phyloP scores from a whole-genome alignment of 176 grass and related monocot species.

The Raddia distichophylla region DNA sequence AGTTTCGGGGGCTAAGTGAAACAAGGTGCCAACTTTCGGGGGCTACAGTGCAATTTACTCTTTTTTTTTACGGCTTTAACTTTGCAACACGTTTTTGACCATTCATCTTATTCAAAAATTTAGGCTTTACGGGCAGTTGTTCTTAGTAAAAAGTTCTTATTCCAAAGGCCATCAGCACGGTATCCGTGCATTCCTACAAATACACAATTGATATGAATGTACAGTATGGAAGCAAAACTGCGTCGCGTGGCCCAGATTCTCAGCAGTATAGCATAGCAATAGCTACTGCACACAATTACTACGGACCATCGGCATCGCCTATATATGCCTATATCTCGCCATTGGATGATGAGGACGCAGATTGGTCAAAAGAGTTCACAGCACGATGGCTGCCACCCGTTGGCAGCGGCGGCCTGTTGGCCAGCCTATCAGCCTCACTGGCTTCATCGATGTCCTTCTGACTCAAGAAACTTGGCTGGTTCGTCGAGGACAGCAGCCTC shows the following conservation, averaged over 20 bases:
- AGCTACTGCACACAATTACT: slow-evolving; percentile 19
- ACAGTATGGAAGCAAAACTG: slow-evolving; percentile 32
- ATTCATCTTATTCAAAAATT: no score
- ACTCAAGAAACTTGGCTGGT: slow-evolving; percentile 80
- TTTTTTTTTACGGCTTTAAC: no score
- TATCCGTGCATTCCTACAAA: slow-evolving; percentile 10
- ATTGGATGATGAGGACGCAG: slow-evolving; percentile 11
- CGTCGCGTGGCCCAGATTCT: slow-evolving; percentile 21
- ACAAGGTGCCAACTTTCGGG: no score
- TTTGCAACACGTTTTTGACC: no score
- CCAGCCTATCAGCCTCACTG: slow-evolving; percentile 44
- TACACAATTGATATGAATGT: background rate
- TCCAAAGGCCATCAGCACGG: background rate
- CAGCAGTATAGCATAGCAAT: background rate
- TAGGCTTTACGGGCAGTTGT: background rate
- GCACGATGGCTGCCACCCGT: background rate
- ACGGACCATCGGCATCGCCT: background rate
- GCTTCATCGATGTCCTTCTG: slow-evolving; percentile 60
- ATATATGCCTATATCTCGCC: slow-evolving; percentile 29
- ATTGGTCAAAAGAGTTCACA: slow-evolving; percentile 38
- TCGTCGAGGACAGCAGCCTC: slow-evolving; percentile 76
- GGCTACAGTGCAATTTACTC: no score
- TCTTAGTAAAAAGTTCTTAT: slow-evolving; percentile 14
- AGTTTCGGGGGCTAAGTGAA: no score
- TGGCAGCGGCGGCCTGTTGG: slow-evolving; percentile 47